Evolutionary conservation across 164 flowering plant species (phyloP).

Genomic region (Sedum album): DNA sequence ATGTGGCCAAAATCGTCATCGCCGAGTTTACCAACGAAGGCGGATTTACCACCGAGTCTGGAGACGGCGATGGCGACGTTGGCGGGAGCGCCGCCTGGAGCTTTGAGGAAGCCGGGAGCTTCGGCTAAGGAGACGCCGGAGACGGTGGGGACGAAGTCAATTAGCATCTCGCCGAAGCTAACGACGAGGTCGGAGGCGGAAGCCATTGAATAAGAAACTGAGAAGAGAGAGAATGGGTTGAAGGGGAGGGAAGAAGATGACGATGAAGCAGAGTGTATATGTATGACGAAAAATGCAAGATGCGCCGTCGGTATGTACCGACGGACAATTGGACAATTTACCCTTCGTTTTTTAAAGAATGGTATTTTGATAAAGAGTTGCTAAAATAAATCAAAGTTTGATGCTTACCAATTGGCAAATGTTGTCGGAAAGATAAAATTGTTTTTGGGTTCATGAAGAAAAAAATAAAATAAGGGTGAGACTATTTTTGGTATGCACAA

Average conservation of each 20-base stretch:
- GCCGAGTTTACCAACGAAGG: slow-evolving; percentile 84
- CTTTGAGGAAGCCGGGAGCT: slow-evolving; percentile 79
- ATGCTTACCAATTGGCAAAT: too few relatives aligned
- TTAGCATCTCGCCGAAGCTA: slow-evolving; percentile 87
- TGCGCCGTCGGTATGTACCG: neutral
- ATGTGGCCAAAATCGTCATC: slow-evolving; percentile 92
- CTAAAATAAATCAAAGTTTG: too few relatives aligned
- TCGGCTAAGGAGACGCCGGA: slow-evolving; percentile 84
- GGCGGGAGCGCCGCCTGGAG: slow-evolving; percentile 95
- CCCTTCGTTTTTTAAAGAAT: too few relatives aligned
- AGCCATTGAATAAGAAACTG: slow-evolving; percentile 16
- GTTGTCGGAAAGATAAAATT: too few relatives aligned
- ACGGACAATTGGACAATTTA: too few relatives aligned
- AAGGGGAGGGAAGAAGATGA: neutral
- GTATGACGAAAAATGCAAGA: neutral
- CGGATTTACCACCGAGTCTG: slow-evolving; percentile 65
- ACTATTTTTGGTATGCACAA: too few relatives aligned
- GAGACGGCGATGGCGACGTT: slow-evolving; percentile 83
- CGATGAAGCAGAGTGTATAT: neutral
- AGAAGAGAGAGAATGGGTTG: neutral
- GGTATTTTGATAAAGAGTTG: too few relatives aligned
- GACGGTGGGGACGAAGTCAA: slow-evolving; percentile 82
- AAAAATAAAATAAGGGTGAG: too few relatives aligned
- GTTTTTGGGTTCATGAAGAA: too few relatives aligned
- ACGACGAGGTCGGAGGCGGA: slow-evolving; percentile 33